Base-by-base conservation (phyloP, 1,284 basidiomycete genomes). In the Rhodotorula sp. region DNA sequence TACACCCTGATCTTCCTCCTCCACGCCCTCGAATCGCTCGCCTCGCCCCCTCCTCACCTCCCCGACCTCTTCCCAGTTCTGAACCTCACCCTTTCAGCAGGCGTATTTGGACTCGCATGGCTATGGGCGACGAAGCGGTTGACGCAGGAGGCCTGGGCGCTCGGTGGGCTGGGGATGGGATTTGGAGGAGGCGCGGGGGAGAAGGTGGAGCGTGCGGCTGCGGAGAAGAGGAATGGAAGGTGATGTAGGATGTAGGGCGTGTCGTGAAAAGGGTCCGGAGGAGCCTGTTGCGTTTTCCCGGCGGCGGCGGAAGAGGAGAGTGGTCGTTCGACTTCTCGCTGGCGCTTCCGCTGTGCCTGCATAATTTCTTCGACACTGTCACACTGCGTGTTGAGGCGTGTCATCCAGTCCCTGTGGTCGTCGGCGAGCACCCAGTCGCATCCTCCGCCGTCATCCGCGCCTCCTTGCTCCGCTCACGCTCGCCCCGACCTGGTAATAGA, bases 11-110 rank as follows among this genome's bases (percentile, higher is more conserved):
- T 87, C 54, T 34, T 84, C 2, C 59, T 79, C 0, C 79, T 94
- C 11, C 91, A 94, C 76, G 5, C 86, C 15, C 77, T 88, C 22
- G 91, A 95, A 78, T 62, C 86, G 27, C 39, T 88, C 13, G 65
- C 90, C 48, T 66, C 82, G 1, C 86, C 91, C 27, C 90, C 90
- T 5, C 76, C 84, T 13, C 87, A 89, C 70, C 90, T 92, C 75
- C 94, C 93, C 0, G 92, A 96, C 78, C 80, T 96, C 59, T 95
- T 87, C 78, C 83, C 90, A 0, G 91, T 95, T 2, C 82, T 94
- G 47, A 95, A 94, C 78, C 88, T 94, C 6, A 84, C 92, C n/a
- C 79, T 94, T 55, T 87, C 87, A 77, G 90, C 89, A 5, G 89
- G 87, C 0, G 86, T 92, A 15, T 94, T 95, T 78, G 84, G 82